Conservation (phyloP, 352 stramenopile species). For the Phytopythium ostracodes region DNA sequence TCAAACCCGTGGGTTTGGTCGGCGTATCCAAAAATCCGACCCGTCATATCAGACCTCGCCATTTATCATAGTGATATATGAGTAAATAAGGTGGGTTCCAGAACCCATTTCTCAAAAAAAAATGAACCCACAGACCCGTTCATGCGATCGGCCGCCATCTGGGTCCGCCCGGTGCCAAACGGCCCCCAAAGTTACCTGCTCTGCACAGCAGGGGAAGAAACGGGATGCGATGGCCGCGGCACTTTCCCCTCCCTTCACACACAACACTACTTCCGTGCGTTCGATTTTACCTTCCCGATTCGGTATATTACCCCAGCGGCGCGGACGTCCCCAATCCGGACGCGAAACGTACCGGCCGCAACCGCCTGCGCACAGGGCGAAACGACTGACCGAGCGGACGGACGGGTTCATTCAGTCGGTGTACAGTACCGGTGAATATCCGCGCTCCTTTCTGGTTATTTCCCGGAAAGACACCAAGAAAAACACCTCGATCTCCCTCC, state of each 20-base stretch:
- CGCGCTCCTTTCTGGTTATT: background rate
- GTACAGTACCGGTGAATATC: no score
- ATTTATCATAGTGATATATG: background rate
- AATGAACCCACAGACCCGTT: background rate
- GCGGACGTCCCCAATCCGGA: background rate
- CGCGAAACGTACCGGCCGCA: background rate
- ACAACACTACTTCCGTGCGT: no score
- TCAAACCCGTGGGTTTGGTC: background rate
- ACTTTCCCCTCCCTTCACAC: no score
- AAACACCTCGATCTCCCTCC: background rate
- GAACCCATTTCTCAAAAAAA: background rate
- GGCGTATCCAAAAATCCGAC: background rate
- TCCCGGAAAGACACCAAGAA: background rate
- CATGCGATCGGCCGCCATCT: conserved; percentile 3
- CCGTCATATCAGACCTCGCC: background rate
- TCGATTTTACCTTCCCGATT: no score
- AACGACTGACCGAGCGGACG: background rate
- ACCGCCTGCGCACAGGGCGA: background rate
- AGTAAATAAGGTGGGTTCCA: background rate
- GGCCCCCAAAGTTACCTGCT: background rate
- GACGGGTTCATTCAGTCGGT: no score
- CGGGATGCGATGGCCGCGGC: background rate
- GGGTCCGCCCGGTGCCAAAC: background rate
- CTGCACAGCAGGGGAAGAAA: background rate
- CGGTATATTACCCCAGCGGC: no score